Evolutionary conservation across 2,329 filamentous ascomycete genomes (phyloP).

Genomic region (Metarhizium guizhouense): DNA sequence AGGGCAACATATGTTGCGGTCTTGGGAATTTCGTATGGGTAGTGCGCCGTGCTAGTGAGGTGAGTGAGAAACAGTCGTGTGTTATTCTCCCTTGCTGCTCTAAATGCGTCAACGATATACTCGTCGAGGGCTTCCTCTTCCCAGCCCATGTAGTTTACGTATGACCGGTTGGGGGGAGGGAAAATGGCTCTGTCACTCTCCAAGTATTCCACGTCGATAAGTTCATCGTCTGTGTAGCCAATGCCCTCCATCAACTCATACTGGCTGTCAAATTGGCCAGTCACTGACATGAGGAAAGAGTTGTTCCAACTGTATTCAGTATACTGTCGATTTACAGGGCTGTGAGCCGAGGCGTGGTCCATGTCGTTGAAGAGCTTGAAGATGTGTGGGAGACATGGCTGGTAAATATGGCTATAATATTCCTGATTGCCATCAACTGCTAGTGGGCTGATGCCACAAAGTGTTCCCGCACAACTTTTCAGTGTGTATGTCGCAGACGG

Average conservation of each 20-base stretch:
- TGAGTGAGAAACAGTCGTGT: conserved; percentile 25
- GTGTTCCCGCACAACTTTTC: conserved; percentile 31
- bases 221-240: conserved; percentile 18
- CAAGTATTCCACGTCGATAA: conserved; percentile 19
- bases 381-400: conserved; percentile 33
- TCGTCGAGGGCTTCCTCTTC: conserved; percentile 20
- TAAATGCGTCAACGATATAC: conserved; percentile 23
- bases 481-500: conserved; percentile 34
- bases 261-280: conserved; percentile 20
- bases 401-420: conserved; percentile 34
- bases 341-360: background rate
- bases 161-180: conserved; percentile 15
- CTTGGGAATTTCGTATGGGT: conserved; percentile 22
- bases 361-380: conserved; percentile 22
- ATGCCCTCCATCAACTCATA: conserved; percentile 19
- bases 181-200: conserved; percentile 18
- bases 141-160: conserved; percentile 24
- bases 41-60: conserved; percentile 26
- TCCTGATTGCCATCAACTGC: too few species aligned
- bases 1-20: conserved; percentile 18
- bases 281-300: conserved; percentile 23
- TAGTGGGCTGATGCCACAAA: conserved; percentile 29
- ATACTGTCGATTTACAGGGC: background rate
- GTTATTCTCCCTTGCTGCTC: conserved; percentile 17
- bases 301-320: conserved; percentile 21